These are phyloP conservation scores for Purpureocillium takamizusanense DNA, from an alignment of 2,329 filamentous ascomycete genomes.

Conservation along the genomic window DNA sequence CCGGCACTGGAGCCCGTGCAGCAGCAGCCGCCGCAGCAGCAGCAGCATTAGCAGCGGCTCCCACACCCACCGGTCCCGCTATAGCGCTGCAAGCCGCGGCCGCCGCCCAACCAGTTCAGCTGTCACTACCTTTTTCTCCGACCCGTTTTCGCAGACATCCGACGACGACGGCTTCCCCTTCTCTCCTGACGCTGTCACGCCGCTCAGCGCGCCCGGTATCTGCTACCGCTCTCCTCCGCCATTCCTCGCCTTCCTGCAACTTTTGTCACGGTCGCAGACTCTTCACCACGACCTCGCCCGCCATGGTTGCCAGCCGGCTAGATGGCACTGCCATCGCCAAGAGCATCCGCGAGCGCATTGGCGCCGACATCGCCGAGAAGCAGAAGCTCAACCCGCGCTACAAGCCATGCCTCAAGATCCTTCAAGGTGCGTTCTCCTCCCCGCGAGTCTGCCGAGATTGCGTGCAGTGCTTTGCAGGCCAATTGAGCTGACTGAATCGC, in stretches of 20 bases:
- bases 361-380: conserved; percentile 68
- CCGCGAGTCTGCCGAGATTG: conserved; percentile 1
- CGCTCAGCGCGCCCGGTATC: conserved; percentile 1
- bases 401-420: conserved; percentile 83
- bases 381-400: conserved; percentile 81
- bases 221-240: conserved; percentile 1
- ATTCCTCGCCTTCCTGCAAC: too few species aligned
- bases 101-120: not conserved
- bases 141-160: not conserved
- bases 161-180: not conserved
- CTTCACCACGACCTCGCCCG: conserved; percentile 41
- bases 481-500: conserved; percentile 12
- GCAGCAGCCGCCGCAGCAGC: not conserved
- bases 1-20: conserved; percentile 1
- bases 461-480: not conserved
- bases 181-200: not conserved
- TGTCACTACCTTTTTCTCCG: not conserved
- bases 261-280: conserved; percentile 10
- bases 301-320: conserved; percentile 84
- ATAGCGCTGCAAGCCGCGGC: not conserved
- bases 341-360: conserved; percentile 75
- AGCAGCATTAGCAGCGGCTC: not conserved
- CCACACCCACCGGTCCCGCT: too few species aligned
- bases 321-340: conserved; percentile 95
- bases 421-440: conserved; percentile 61